Evolutionary conservation across 768 basidiomycete genomes (phyloP).

Genomic region (Boletus speciosus): DNA sequence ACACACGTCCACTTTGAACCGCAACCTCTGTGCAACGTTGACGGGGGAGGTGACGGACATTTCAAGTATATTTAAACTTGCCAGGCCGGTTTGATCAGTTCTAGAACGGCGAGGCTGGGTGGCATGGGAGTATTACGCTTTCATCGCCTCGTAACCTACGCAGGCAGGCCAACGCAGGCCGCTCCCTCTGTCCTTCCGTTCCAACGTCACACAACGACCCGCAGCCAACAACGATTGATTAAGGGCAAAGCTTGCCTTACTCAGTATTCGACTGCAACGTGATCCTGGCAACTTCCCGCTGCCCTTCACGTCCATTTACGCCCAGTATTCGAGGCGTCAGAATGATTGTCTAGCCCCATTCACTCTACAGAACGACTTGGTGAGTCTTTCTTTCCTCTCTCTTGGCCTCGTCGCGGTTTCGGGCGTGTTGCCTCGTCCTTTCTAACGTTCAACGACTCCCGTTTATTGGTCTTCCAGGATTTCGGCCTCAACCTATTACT

Average conservation of each 20-base stretch:
- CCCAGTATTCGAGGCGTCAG: constrained; percentile 1
- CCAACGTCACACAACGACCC: constrained; percentile 3
- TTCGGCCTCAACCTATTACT: background rate
- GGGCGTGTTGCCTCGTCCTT: background rate
- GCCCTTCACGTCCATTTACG: constrained; percentile 21
- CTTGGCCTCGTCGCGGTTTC: background rate
- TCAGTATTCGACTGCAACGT: constrained; percentile 12
- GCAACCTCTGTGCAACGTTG: background rate
- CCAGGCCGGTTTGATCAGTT: background rate
- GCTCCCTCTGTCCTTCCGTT: constrained; percentile 1
- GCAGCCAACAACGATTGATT: constrained; percentile 8
- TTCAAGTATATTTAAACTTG: background rate
- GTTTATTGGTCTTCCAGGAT: background rate
- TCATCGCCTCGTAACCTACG: constrained; percentile 3
- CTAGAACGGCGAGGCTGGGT: constrained; percentile 9
- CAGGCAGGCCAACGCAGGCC: constrained; percentile 12
- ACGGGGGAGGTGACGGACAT: background rate
- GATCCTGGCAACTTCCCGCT: constrained; percentile 10
- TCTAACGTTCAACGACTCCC: background rate
- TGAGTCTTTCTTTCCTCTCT: constrained; percentile 8
- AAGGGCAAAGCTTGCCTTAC: constrained; percentile 19
- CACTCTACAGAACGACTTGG: constrained; percentile 11
- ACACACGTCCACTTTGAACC: constrained; percentile 2
- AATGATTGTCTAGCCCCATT: constrained; percentile 24
- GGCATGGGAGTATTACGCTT: constrained; percentile 6